These are phyloP conservation scores for Pestalotiopsis sp. DNA, from an alignment of 2,329 filamentous ascomycete species.

Conservation along the genomic window DNA sequence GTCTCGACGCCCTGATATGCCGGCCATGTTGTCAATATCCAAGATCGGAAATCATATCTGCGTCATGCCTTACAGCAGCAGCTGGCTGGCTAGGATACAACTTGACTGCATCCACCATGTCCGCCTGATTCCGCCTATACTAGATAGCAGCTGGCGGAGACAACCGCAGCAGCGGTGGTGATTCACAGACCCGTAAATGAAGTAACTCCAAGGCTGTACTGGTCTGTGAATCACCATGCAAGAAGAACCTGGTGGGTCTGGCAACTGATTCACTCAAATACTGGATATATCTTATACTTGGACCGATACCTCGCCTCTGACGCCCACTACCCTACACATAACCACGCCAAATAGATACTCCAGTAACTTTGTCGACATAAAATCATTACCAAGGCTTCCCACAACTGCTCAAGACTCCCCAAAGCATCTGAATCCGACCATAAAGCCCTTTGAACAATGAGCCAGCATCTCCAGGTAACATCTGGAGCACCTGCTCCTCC, in stretches of 20 bases:
- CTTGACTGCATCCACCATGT: slow-evolving; percentile 2
- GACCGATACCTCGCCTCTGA: background rate
- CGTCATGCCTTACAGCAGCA: background rate
- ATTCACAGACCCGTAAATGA: background rate
- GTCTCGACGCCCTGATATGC: slow-evolving; percentile 1
- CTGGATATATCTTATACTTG: background rate
- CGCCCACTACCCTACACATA: background rate
- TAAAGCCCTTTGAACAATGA: background rate
- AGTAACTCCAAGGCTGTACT: background rate
- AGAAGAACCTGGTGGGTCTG: background rate
- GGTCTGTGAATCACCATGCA: background rate
- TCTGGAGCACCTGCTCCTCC: background rate
- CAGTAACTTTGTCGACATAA: background rate
- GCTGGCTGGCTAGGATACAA: slow-evolving; percentile 1
- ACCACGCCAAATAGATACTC: too few relatives aligned
- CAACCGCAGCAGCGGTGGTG: background rate
- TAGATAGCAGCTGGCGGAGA: background rate
- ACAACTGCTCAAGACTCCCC: background rate
- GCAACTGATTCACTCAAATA: background rate
- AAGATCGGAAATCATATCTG: slow-evolving; percentile 7
- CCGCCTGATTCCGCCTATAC: background rate
- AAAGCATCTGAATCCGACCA: background rate
- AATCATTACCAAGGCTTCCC: too few relatives aligned
- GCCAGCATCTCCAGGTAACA: background rate
- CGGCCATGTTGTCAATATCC: background rate